Evolutionary conservation across 176 grass and related monocot genomes (phyloP).

Genomic region (Alopecurus myosuroides): DNA sequence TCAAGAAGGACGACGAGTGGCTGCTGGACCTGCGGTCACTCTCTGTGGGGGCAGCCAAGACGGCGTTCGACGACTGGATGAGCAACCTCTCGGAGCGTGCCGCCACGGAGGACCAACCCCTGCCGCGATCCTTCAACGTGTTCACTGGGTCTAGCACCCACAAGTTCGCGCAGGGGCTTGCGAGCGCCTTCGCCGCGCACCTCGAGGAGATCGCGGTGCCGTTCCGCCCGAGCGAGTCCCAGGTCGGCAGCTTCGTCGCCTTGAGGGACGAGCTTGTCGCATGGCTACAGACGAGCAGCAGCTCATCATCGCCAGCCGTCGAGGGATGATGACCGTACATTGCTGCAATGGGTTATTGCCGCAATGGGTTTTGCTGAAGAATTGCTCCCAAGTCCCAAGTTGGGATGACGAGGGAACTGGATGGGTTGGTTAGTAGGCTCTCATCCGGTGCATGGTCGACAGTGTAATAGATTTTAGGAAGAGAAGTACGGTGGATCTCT

Average conservation of each 20-base stretch:
- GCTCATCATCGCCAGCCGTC: not conserved
- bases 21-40: conserved; percentile 62
- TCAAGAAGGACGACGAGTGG: conserved; percentile 55
- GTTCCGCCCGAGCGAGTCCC: conserved; percentile 44
- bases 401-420: no score
- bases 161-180: conserved; percentile 68
- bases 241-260: conserved; percentile 58
- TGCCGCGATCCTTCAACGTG: conserved; percentile 60
- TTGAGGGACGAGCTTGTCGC: conserved; percentile 53
- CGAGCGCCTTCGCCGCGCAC: conserved; percentile 30
- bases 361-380: not conserved
- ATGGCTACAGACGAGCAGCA: conserved; percentile 41
- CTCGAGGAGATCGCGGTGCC: conserved; percentile 42
- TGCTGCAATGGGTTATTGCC: not conserved
- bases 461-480: not conserved
- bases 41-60: conserved; percentile 71
- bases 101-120: conserved; percentile 7
- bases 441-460: not conserved
- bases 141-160: conserved; percentile 72
- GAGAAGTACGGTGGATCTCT: no score
- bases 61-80: conserved; percentile 80
- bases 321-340: conserved; percentile 6
- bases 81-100: conserved; percentile 27
- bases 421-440: not conserved
- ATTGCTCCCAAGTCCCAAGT: not conserved